Conservation (phyloP, 2,329 filamentous ascomycete species). For the Karstenula rhodostoma region DNA sequence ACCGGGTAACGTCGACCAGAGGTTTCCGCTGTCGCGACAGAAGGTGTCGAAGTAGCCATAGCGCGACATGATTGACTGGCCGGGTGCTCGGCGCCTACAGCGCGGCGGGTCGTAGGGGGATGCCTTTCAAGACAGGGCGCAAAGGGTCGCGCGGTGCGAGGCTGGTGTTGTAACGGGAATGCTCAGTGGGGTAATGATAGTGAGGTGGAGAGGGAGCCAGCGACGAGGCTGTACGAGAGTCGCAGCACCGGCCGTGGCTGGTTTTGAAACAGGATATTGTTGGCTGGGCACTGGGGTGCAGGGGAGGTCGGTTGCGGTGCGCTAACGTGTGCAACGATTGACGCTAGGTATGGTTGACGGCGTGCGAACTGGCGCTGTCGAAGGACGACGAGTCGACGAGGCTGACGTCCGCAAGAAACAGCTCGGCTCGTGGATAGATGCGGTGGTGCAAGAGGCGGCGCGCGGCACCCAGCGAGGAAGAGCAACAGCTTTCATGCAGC, state of each 20-base stretch:
- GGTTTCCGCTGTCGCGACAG: conserved; percentile 59
- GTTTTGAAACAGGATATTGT: conserved; percentile 22
- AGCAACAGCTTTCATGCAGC: conserved; percentile 9
- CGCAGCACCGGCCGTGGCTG: conserved; percentile 16
- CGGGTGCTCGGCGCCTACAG: conserved; percentile 18
- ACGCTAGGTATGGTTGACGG: conserved; percentile 1
- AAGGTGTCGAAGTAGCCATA: conserved; percentile 55
- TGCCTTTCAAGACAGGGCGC: not conserved
- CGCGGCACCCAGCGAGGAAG: conserved; percentile 4
- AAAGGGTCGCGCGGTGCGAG: conserved; percentile 13
- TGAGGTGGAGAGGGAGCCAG: conserved; percentile 26
- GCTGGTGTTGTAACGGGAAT: conserved; percentile 11
- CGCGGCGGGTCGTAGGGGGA: conserved; percentile 33
- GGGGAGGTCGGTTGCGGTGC: conserved; percentile 12
- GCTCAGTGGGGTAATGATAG: conserved; percentile 24
- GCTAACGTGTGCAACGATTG: conserved; percentile 7
- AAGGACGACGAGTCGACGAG: not conserved
- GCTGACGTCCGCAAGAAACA: not conserved
- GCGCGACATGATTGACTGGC: conserved; percentile 39
- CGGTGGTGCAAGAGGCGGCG: conserved; percentile 19
- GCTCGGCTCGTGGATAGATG: not conserved
- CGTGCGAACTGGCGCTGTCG: conserved; percentile 12
- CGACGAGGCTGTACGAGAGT: conserved; percentile 23
- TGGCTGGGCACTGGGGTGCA: conserved; percentile 17
- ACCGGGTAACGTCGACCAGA: conserved; percentile 51